These are phyloP conservation scores for Seiridium unicorne DNA, from an alignment of 2,329 filamentous ascomycete genomes.

Conservation along the genomic window DNA sequence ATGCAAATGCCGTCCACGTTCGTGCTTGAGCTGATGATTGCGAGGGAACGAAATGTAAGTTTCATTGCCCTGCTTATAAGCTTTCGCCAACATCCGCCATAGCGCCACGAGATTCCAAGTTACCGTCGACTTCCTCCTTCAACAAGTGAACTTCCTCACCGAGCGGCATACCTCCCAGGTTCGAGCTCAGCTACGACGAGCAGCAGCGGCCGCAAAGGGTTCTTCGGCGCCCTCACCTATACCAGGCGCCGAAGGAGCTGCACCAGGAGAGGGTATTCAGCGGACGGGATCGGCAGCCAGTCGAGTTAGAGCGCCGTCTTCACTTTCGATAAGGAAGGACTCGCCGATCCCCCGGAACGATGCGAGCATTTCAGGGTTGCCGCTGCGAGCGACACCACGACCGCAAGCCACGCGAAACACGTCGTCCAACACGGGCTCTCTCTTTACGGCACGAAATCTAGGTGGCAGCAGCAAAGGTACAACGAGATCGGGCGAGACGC, in stretches of 20 bases:
- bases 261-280: conserved; percentile 46
- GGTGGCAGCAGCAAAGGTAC: conserved; percentile 31
- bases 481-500: conserved; percentile 23
- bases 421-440: conserved; percentile 42
- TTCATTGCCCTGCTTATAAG: conserved; percentile 5
- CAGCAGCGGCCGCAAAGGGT: conserved; percentile 56
- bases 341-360: conserved; percentile 52
- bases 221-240: conserved; percentile 57
- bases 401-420: conserved; percentile 46
- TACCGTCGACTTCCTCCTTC: conserved; percentile 81
- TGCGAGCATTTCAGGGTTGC: conserved; percentile 38
- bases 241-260: conserved; percentile 45
- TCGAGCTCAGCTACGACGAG: conserved; percentile 82
- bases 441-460: conserved; percentile 31
- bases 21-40: no score
- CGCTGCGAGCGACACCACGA: conserved; percentile 40
- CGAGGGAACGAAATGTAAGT: conserved; percentile 75
- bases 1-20: background rate
- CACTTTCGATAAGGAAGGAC: conserved; percentile 57
- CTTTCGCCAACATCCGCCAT: conserved; percentile 38
- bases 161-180: conserved; percentile 89
- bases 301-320: conserved; percentile 46
- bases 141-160: conserved; percentile 92
- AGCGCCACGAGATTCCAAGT: conserved; percentile 75
- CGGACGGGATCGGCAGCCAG: conserved; percentile 47